Evolutionary conservation across 2,329 filamentous ascomycete genomes (phyloP).

Genomic region (Phaeosphaeria sp.): DNA sequence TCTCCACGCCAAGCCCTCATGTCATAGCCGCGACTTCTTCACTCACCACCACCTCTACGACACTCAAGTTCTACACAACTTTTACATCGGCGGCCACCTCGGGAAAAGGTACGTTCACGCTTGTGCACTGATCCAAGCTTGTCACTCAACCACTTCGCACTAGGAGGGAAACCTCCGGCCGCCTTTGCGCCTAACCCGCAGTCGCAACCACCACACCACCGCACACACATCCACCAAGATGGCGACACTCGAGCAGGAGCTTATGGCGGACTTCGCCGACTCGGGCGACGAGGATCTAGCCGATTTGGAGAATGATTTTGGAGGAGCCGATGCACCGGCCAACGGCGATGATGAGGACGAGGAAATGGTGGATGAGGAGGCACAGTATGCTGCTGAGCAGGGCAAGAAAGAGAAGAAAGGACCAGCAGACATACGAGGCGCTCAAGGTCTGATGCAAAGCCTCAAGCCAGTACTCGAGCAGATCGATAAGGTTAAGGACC

Average conservation of each 20-base stretch:
- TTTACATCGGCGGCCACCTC: slow-evolving; percentile 16
- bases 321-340: slow-evolving; percentile 38
- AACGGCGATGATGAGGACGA: slow-evolving; percentile 67
- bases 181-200: slow-evolving; percentile 17
- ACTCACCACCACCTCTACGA: background rate
- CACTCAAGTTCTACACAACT: background rate
- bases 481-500: slow-evolving; percentile 56
- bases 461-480: slow-evolving; percentile 81
- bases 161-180: slow-evolving; percentile 33
- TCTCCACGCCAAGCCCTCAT: slow-evolving; percentile 27
- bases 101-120: slow-evolving; percentile 30
- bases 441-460: slow-evolving; percentile 81
- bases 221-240: slow-evolving; percentile 48
- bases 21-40: slow-evolving; percentile 16
- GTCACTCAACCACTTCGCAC: slow-evolving; percentile 25
- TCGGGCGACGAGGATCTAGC: slow-evolving; percentile 66
- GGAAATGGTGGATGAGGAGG: slow-evolving; percentile 67
- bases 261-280: slow-evolving; percentile 90
- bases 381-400: slow-evolving; percentile 58
- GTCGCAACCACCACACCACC: background rate
- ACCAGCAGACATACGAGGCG: slow-evolving; percentile 74
- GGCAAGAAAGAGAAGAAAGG: slow-evolving; percentile 73
- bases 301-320: slow-evolving; percentile 46
- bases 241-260: slow-evolving; percentile 91
- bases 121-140: slow-evolving; percentile 16